A percentile compares a stretch with the other conserved stretches of the same genome.
phyloP scores from a whole-genome alignment of 1,284 basidiomycete genomes.

The Apiotrichum domesticum region DNA sequence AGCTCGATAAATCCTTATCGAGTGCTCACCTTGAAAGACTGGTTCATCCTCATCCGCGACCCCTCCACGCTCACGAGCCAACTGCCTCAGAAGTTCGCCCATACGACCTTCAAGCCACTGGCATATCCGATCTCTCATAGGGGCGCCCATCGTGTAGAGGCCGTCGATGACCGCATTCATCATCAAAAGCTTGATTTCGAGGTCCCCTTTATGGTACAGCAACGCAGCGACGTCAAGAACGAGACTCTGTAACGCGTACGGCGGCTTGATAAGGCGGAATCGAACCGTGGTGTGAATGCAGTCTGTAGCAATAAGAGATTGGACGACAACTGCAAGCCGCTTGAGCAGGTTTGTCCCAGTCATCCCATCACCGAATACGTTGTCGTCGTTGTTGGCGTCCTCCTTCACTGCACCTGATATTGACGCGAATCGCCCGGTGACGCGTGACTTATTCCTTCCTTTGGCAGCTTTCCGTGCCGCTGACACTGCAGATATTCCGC shows the following conservation, averaged over 20 bases:
- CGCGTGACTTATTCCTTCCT: neutral
- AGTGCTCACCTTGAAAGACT: slow-evolving; percentile 7
- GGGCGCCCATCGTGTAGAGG: slow-evolving; percentile 33
- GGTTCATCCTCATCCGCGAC: neutral
- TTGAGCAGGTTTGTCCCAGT: slow-evolving; percentile 17
- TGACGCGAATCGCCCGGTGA: slow-evolving; percentile 22
- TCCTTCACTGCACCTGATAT: slow-evolving; percentile 14
- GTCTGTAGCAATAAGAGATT: slow-evolving; percentile 23
- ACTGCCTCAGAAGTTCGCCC: slow-evolving; percentile 20
- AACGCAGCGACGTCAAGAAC: slow-evolving; percentile 44
- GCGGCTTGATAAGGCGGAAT: slow-evolving; percentile 31
- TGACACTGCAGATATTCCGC: slow-evolving; percentile 4
- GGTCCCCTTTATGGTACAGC: slow-evolving; percentile 46
- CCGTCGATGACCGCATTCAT: slow-evolving; percentile 33
- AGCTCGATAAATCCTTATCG: neutral
- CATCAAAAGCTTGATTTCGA: slow-evolving; percentile 39
- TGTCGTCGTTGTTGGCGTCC: neutral
- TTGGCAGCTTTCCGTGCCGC: slow-evolving; percentile 10
- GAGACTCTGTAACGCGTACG: slow-evolving; percentile 35
- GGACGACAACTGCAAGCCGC: slow-evolving; percentile 19
- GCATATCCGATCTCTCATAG: slow-evolving; percentile 49
- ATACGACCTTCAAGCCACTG: slow-evolving; percentile 47
- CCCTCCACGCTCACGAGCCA: slow-evolving; percentile 21
- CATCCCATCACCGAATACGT: slow-evolving; percentile 1
- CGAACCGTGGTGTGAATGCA: slow-evolving; percentile 25